Percentiles rank a stretch among this genome's conserved stretches.
Evolutionary conservation across 2,329 filamentous ascomycete species (phyloP).

Genomic region (Cryphonectria nitschkei): DNA sequence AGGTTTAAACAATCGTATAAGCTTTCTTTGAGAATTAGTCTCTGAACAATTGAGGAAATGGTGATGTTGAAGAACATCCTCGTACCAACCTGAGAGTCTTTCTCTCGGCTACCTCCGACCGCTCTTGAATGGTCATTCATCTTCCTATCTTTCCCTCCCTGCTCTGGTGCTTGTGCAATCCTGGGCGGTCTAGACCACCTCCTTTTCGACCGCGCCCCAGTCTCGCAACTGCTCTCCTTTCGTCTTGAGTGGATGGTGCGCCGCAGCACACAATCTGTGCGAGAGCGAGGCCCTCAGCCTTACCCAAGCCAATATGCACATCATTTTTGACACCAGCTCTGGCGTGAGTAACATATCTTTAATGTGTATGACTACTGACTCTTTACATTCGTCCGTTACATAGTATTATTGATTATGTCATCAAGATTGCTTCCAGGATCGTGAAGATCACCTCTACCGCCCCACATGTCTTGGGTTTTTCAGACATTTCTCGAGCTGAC

Average conservation of each 20-base stretch:
- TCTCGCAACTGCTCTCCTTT: background rate
- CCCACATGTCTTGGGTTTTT: background rate
- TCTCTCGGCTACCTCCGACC: background rate
- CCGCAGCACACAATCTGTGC: background rate
- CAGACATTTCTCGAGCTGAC: background rate
- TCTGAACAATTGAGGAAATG: background rate
- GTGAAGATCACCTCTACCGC: background rate
- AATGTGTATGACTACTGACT: background rate
- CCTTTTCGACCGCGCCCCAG: background rate
- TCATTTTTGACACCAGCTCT: background rate
- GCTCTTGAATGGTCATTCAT: background rate
- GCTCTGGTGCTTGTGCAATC: background rate
- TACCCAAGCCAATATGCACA: background rate
- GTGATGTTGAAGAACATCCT: background rate
- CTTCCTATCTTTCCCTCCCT: background rate
- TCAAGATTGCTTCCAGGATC: background rate
- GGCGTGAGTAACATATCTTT: background rate
- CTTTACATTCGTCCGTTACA: background rate
- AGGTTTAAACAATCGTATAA: background rate
- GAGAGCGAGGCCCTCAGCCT: background rate
- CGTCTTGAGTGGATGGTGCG: background rate
- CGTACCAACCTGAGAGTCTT: background rate
- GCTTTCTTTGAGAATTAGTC: background rate
- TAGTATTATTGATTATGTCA: background rate
- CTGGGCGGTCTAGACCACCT: background rate